These are phyloP conservation scores for Perilla frutescens DNA, from an alignment of 257 asterid genomes.

Conservation along the genomic window DNA sequence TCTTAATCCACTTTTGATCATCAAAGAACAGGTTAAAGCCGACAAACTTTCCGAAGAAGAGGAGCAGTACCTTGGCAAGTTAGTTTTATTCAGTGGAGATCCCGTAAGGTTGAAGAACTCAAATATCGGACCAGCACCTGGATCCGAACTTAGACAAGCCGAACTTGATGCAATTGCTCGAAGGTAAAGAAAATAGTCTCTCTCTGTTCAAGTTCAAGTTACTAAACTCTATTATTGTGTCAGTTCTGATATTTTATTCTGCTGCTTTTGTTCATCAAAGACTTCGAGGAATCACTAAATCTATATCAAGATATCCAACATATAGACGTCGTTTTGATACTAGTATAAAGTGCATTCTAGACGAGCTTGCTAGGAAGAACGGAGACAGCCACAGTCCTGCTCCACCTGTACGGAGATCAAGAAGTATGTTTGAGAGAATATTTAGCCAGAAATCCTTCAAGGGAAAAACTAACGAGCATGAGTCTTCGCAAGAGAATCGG, in stretches of 20 bases:
- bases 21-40: slow-evolving; percentile 88
- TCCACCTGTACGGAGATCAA: slow-evolving; percentile 54
- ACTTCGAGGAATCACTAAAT: slow-evolving; percentile 85
- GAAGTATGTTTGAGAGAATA: slow-evolving; percentile 61
- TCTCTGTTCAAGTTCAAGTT: neutral
- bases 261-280: slow-evolving; percentile 41
- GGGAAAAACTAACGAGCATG: slow-evolving; percentile 42
- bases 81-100: slow-evolving; percentile 68
- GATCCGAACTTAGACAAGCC: slow-evolving; percentile 74
- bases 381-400: slow-evolving; percentile 38
- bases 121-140: slow-evolving; percentile 54
- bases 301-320: slow-evolving; percentile 89
- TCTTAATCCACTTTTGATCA: slow-evolving; percentile 81
- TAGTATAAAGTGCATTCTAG: slow-evolving; percentile 57
- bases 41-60: slow-evolving; percentile 74
- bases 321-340: slow-evolving; percentile 83
- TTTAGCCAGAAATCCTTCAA: slow-evolving; percentile 69
- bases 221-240: neutral
- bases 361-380: slow-evolving; percentile 71
- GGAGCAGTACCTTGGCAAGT: slow-evolving; percentile 74
- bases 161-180: slow-evolving; percentile 87
- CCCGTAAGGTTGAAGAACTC: slow-evolving; percentile 63
- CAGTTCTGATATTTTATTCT: slow-evolving; percentile 15
- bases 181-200: slow-evolving; percentile 53
- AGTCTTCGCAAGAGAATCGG: slow-evolving; percentile 52